A percentile compares a stretch with the other conserved stretches of the same genome.
These are phyloP conservation scores for Caulochytrium protostelioides DNA, from an alignment of 371 early-diverging fungal species.

Conservation along the genomic window DNA sequence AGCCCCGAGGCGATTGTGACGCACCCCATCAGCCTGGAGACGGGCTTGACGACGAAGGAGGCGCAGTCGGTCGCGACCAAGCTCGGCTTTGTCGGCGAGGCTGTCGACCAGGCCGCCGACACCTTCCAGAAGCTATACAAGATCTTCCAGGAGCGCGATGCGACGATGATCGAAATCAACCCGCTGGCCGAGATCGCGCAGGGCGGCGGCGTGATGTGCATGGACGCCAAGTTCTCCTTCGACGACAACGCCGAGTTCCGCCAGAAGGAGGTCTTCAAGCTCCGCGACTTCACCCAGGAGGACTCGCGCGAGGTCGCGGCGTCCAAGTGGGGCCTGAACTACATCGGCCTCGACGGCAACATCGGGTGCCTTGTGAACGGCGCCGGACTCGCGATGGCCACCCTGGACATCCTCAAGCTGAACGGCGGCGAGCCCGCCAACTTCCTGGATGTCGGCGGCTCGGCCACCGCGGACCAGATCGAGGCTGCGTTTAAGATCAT, in stretches of 20 bases:
- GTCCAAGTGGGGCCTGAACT: constrained; percentile 88
- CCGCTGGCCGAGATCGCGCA: constrained; percentile 79
- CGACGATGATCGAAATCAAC: constrained; percentile 94
- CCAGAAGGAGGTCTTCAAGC: constrained; percentile 66
- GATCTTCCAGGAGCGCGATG: constrained; percentile 86
- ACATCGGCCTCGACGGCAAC: constrained; percentile 91
- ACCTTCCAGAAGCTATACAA: constrained; percentile 80
- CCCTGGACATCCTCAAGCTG: constrained; percentile 97
- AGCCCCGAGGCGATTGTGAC: constrained; percentile 82
- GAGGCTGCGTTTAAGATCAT: constrained; percentile 97
- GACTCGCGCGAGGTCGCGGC: constrained; percentile 93
- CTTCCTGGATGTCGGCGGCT: constrained; percentile 96
- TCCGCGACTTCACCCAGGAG: constrained; percentile 85
- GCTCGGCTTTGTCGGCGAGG: constrained; percentile 68
- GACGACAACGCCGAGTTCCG: constrained; percentile 97
- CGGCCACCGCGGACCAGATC: constrained; percentile 85
- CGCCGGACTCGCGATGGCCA: constrained; percentile 97
- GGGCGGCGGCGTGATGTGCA: constrained; percentile 68
- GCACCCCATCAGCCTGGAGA: constrained; percentile 51
- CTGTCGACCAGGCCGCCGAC: constrained; percentile 63
- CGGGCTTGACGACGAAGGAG: constrained; percentile 19
- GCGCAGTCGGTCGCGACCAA: constrained; percentile 26
- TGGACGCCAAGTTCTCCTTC: constrained; percentile 88
- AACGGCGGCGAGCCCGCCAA: constrained; percentile 98
- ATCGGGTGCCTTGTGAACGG: constrained; percentile 83